phyloP scores from a whole-genome alignment of 306 rosid species.

The Malus asiatica region DNA sequence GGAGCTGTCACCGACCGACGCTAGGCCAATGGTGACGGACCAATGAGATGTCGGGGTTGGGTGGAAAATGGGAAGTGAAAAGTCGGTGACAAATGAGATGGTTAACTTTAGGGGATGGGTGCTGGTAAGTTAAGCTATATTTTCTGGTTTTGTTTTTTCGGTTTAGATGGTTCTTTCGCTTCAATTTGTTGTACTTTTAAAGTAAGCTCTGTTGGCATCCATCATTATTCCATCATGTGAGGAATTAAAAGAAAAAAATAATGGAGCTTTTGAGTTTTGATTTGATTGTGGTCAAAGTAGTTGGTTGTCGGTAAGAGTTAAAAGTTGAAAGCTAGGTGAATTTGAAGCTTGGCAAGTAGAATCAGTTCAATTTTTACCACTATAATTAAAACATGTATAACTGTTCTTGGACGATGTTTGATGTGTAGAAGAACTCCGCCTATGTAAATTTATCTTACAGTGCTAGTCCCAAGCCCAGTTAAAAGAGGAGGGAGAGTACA shows the following conservation, averaged over 20 bases:
- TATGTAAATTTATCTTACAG: too few relatives aligned
- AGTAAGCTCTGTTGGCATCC: not conserved
- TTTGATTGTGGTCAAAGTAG: not conserved
- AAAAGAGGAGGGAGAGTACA: too few relatives aligned
- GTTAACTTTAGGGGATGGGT: not conserved
- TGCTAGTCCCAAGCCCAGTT: too few relatives aligned
- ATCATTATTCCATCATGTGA: not conserved
- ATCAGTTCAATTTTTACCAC: too few relatives aligned
- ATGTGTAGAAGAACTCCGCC: too few relatives aligned
- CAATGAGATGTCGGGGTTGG: not conserved
- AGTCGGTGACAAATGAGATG: not conserved
- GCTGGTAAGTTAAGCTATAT: not conserved
- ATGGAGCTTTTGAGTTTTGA: not conserved
- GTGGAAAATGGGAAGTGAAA: not conserved
- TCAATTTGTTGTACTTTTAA: not conserved
- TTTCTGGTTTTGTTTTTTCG: not conserved
- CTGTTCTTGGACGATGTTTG: too few relatives aligned
- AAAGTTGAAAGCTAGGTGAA: not conserved
- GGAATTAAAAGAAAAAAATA: not conserved
- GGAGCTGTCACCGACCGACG: slow-evolving; percentile 22
- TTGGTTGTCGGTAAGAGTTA: not conserved
- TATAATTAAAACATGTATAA: too few relatives aligned
- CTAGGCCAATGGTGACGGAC: not conserved
- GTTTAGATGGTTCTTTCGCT: not conserved
- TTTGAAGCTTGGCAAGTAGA: not conserved